phyloP scores from a whole-genome alignment of 1,284 basidiomycete species.

The Ceratobasidium sp. region DNA sequence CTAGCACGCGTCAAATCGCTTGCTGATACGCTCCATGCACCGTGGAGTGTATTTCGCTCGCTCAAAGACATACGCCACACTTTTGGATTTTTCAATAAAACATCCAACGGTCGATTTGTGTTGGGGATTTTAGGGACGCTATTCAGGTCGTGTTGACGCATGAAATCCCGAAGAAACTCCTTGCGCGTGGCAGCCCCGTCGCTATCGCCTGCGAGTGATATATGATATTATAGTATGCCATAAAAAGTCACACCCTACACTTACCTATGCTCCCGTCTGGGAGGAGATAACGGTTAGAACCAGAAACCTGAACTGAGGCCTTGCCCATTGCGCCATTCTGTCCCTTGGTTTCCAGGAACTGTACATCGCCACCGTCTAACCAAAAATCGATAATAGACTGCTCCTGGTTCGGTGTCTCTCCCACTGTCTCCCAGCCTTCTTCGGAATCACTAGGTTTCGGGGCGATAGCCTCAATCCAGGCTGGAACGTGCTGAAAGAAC shows the following conservation, averaged over 20 bases:
- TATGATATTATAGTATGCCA: too few species aligned
- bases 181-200: too few species aligned
- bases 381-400: slow-evolving; percentile 14
- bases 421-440: slow-evolving; percentile 9
- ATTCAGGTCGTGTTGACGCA: slow-evolving; percentile 7
- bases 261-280: too few species aligned
- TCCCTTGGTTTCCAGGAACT: slow-evolving; percentile 11
- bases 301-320: too few species aligned
- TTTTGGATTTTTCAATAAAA: not conserved
- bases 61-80: slow-evolving; percentile 34
- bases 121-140: slow-evolving; percentile 16
- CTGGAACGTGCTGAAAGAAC: slow-evolving; percentile 52
- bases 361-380: slow-evolving; percentile 10
- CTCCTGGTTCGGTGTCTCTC: not conserved
- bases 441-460: slow-evolving; percentile 23
- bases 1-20: slow-evolving; percentile 4
- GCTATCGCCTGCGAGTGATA: too few species aligned
- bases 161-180: not conserved
- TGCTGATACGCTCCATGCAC: not conserved
- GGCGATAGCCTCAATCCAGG: slow-evolving; percentile 52
- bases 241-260: too few species aligned
- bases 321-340: too few species aligned
- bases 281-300: too few species aligned
- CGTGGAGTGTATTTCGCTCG: slow-evolving; percentile 21
- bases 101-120: not conserved